Evolutionary conservation across 805 yeast species (phyloP), one percentile per base, ranked within the genome.

Genomic region (Barnettozyma wickerhamii): DNA sequence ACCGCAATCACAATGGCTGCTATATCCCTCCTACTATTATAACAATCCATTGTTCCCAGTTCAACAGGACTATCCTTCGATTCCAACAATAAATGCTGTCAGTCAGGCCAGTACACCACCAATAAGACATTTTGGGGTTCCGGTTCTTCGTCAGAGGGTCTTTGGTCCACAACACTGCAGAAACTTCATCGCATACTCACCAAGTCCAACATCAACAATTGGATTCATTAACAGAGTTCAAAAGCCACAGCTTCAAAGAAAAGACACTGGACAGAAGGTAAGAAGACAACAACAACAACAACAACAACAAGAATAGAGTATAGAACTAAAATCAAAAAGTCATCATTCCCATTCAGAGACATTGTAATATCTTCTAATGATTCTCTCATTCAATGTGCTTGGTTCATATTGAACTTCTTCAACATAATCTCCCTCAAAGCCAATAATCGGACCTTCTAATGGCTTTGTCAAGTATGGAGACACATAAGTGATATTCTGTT

Each of bases 371-470:
- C 43, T 48, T 23, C 50, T 43, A 3, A 53, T 42, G 7, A 55
- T 48, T 30, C 55, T 41, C 28, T 53, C 60, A 23, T 38, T 41
- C 15, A 47, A 34, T 28, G 47, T 43, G 4, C 48, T 43, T 9
- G 54, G 50, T 6, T 50, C 54, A 37, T 49, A 54, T 19, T 49
- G 48, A 9, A 56, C 50, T 17, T 48, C 47, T 24, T 54, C 53
- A 28, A 55, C 42, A 36, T 54, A 54, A 35, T 56, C 61, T 21
- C 61, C 61, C 31, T 55, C 58, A 36, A 56, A 52, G 3, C 58
- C 85, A 36, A 90, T 67, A 72, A 93, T 76, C 0, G 98, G 97
- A 0, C 95, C 95, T 46, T 88, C 95, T 30, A 91, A 63, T 12
- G 77, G 74, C 41, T 74, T 75, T 0, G 81, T 72, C 47, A 88